A percentile compares a stretch with the other conserved stretches of the same genome.
These are phyloP conservation scores for Sanghuangporus baumii DNA, from an alignment of 1,284 basidiomycete species.

Conservation along the genomic window DNA sequence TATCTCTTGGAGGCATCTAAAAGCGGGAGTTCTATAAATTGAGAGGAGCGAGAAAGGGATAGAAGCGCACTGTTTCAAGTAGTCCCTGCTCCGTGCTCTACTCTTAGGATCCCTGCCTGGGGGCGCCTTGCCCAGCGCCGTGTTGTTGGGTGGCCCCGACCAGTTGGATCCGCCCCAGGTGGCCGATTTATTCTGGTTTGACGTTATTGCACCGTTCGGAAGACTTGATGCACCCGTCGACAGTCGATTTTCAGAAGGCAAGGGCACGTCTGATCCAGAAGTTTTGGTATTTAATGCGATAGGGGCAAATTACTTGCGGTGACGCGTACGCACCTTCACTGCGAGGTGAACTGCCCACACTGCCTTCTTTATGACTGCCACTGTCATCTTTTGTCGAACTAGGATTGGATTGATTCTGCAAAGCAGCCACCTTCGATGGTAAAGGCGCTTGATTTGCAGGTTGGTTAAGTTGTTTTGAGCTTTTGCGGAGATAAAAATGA, in stretches of 20 bases:
- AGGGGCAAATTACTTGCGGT: conserved; percentile 18
- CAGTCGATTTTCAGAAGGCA: conserved; percentile 61
- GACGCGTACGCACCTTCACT: conserved; percentile 56
- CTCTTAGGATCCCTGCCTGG: conserved; percentile 88
- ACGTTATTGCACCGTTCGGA: conserved; percentile 46
- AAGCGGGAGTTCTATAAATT: conserved; percentile 7
- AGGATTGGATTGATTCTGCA: conserved; percentile 48
- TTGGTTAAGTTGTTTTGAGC: conserved; percentile 76
- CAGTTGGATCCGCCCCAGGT: conserved; percentile 54
- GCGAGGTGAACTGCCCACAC: conserved; percentile 71
- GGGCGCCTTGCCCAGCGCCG: conserved; percentile 62
- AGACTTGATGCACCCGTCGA: conserved; percentile 25
- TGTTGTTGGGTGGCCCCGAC: conserved; percentile 36
- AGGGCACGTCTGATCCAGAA: conserved; percentile 53
- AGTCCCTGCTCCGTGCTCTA: conserved; percentile 90
- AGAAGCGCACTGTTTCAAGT: conserved; percentile 84
- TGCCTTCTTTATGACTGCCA: conserved; percentile 66
- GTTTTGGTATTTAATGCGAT: conserved; percentile 13
- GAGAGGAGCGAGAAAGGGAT: conserved; percentile 16
- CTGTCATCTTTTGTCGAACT: conserved; percentile 61
- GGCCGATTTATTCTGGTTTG: conserved; percentile 41
- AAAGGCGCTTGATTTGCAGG: conserved; percentile 45
- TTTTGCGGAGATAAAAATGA: conserved; percentile 27
- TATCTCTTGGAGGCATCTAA: conserved; percentile 93
- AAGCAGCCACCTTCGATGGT: conserved; percentile 52